Base-by-base conservation (phyloP, 2,329 filamentous ascomycete species). In the Ophiocordyceps australis region DNA sequence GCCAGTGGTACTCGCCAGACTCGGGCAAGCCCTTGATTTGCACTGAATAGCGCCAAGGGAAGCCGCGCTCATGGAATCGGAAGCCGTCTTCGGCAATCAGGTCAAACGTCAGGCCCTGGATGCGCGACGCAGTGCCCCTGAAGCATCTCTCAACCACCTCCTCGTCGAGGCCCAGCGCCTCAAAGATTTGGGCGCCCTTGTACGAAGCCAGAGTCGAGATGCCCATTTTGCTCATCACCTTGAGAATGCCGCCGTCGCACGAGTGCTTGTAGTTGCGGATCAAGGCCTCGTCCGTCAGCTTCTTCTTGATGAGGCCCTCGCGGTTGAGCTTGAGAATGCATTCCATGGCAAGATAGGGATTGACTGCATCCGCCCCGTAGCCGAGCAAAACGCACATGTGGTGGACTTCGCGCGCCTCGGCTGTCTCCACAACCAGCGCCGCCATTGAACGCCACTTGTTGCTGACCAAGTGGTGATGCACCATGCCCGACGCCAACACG, bases 211-310 rank as follows among this genome's bases (percentile, higher is more conserved):
- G 62, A 17, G 86, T 95, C 6, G 86, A 94, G 36, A 95, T 95
- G 59, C 86, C 86, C 86, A 95, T 95, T 64, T 95, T 95, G 51
- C 78, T 89, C 86, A 95, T 95, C 49, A 95, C 86, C 55, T 95
- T 95, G 35, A 95, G 62, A 35, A 95, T 93, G 57, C 86, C 86
- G 44, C 86, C 86, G 39, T 94, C 85, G 41, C 80, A 86, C 34
- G 86, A 94, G 52, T 91, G 80, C 58, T 91, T 92, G 65, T 94
- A 95, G 59, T 95, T 95, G 41, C 76, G 73, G 38, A 94, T 85
- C 29, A 94, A 71, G 41, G 74, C 66, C 32, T 92, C 75, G 30
- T 89, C 70, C 13, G 65, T 67, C 22, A 93, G 59, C 50, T 89
- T 78, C 65, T 91, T 93, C 50, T 83, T 77, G 50, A 94, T 91